Conservation (phyloP, 768 basidiomycete species). For the Tremella fuciformis region DNA sequence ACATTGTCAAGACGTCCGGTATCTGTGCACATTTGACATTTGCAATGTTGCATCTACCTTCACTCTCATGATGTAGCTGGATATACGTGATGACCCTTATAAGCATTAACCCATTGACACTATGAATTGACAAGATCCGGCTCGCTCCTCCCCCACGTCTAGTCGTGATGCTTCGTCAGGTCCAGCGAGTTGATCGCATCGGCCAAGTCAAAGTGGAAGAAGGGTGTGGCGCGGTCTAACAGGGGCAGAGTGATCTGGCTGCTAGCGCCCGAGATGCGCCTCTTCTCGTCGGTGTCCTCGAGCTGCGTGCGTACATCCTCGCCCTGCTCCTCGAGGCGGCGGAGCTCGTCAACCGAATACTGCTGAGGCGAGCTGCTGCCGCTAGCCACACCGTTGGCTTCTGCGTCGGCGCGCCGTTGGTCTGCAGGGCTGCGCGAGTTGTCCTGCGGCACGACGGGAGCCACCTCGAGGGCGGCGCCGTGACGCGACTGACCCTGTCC, state of each 20-base stretch:
- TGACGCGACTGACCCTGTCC: conserved; percentile 61
- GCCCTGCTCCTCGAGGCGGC: neutral
- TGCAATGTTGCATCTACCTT: too few relatives aligned
- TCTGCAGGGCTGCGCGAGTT: conserved; percentile 46
- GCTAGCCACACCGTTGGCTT: conserved; percentile 12
- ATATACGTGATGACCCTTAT: neutral
- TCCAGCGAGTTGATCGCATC: conserved; percentile 39
- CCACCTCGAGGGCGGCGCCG: conserved; percentile 62
- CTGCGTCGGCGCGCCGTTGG: conserved; percentile 51
- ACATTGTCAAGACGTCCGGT: too few relatives aligned
- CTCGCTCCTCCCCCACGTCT: conserved; percentile 2
- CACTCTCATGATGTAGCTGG: conserved; percentile 1
- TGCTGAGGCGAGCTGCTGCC: neutral
- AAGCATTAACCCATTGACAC: neutral
- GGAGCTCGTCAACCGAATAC: neutral
- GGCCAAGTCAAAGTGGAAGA: conserved; percentile 82
- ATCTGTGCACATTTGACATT: too few relatives aligned
- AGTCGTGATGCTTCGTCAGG: conserved; percentile 10
- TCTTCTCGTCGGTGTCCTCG: conserved; percentile 20
- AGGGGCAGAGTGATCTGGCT: conserved; percentile 30
- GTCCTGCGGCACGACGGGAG: conserved; percentile 64
- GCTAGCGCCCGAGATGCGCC: conserved; percentile 20
- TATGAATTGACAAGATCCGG: conserved; percentile 1
- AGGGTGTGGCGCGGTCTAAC: conserved; percentile 46
- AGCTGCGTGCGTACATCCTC: neutral